phyloP scores from a whole-genome alignment of 345 rosid species.

The Eucalyptus albens region DNA sequence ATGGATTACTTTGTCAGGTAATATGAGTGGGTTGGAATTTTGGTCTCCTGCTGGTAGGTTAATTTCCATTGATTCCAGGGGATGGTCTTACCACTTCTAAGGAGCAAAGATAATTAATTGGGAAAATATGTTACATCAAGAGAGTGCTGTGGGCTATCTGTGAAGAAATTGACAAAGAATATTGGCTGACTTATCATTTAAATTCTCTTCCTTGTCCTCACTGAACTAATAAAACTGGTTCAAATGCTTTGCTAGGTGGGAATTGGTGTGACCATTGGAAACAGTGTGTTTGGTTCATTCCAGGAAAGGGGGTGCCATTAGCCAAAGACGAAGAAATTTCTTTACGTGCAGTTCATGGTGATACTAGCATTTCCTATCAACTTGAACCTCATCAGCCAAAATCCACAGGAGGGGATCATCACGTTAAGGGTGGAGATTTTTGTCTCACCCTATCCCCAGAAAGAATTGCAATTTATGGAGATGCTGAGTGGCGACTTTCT shows the following conservation, averaged over 20 bases:
- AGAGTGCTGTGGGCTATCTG: not conserved
- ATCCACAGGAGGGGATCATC: constrained; percentile 6
- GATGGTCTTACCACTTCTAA: not conserved
- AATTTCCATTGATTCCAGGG: not conserved
- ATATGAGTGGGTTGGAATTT: constrained; percentile 21
- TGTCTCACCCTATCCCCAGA: constrained; percentile 58
- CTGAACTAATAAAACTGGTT: not conserved
- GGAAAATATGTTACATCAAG: not conserved
- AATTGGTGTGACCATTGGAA: constrained; percentile 99
- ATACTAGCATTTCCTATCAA: constrained; percentile 48
- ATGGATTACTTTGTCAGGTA: constrained; percentile 50
- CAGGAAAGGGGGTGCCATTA: constrained; percentile 36
- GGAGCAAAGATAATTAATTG: not conserved
- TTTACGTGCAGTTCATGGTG: constrained; percentile 55
- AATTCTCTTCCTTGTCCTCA: not conserved
- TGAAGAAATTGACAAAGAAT: not conserved
- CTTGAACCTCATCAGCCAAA: constrained; percentile 17
- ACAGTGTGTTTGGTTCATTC: constrained; percentile 88
- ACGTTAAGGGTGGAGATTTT: constrained; percentile 18
- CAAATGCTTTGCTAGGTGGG: constrained; percentile 32
- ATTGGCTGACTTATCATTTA: not conserved
- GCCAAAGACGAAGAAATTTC: constrained; percentile 42
- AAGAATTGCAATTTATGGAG: constrained; percentile 71
- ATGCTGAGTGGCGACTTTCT: constrained; percentile 50
- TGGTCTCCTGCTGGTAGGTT: not conserved